Evolutionary conservation across 129 eudicot species (phyloP), one percentile per base, ranked within the genome.

Genomic region (Flaveria trinervia): DNA sequence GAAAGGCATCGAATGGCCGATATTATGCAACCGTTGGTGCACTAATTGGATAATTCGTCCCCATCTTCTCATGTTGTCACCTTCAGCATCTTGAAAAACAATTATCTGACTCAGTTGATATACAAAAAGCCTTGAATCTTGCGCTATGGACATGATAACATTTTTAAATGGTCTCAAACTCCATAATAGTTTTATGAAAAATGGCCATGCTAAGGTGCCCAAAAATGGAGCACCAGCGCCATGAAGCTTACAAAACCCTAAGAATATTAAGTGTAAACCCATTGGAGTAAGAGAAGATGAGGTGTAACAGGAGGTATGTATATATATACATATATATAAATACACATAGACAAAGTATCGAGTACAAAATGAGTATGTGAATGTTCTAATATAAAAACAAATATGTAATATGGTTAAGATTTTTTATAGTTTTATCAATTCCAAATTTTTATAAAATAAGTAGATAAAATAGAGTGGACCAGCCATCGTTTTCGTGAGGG

Each of bases 181-280:
- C 5, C 7, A 15, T 15, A 36, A 7, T 4, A 64, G 23, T 33
- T 64, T 64, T 15, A 64, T 0, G 7, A 64, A 15, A 22, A 64
- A 64, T 7, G 69, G 69, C 46, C 69, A 64, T 15, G 23, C 69
- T 9, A 64, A 64, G 46, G 69, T 33, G 20, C 20, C 23, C 20
- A 64, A 16, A 64, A 64, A 33, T 30, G 69, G 69, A 28, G 48
- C 45, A 64, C 46, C 46, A 14, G 11, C 69, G 15, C 46, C 69
- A 64, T 64, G 69, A 64, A 64, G 69, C 69, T 64, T 64, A n/a
- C 13, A 64, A 14, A 64, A 16, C 46, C 22, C 69, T 30, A 64
- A 30, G 5, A 64, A 4, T 8, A 13, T 13, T 13, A 64, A 28
- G 69, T 64, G 69, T 16, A 64, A 14, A 2, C 69, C 69, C 69